These are phyloP conservation scores for Mycena sanguinolenta DNA, from an alignment of 768 basidiomycete species.

Conservation along the genomic window DNA sequence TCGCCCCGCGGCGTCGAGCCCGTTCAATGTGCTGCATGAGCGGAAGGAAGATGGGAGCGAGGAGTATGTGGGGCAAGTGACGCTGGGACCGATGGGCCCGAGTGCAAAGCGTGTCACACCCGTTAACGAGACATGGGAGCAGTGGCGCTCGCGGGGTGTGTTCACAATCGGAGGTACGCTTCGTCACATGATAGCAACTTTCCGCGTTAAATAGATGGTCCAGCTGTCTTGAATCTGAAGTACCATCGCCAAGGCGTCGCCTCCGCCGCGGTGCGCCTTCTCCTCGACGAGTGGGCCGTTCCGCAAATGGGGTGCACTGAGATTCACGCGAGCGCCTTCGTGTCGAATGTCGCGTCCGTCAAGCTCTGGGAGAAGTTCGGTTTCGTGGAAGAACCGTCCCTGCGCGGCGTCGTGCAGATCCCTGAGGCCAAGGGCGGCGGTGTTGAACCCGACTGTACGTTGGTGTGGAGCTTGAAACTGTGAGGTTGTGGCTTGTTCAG, in stretches of 20 bases:
- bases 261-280: slow-evolving; percentile 22
- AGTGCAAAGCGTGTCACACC: too few species aligned
- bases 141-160: slow-evolving; percentile 30
- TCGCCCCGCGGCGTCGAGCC: slow-evolving; percentile 17
- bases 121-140: too few species aligned
- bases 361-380: slow-evolving; percentile 37
- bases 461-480: slow-evolving; percentile 17
- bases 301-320: slow-evolving; percentile 37
- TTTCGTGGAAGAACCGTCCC: slow-evolving; percentile 23
- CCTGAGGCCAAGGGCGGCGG: slow-evolving; percentile 27
- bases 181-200: too few species aligned
- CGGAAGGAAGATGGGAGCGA: slow-evolving; percentile 7
- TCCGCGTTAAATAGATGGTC: neutral
- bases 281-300: slow-evolving; percentile 33
- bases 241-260: slow-evolving; percentile 35
- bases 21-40: slow-evolving; percentile 33
- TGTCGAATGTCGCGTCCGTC: slow-evolving; percentile 22
- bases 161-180: slow-evolving; percentile 21
- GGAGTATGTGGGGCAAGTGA: slow-evolving; percentile 35
- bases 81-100: slow-evolving; percentile 4
- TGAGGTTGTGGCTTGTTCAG: too few species aligned
- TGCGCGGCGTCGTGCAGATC: slow-evolving; percentile 9
- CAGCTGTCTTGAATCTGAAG: slow-evolving; percentile 27
- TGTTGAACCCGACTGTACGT: neutral
- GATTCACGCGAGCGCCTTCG: slow-evolving; percentile 26